Evolutionary conservation across 225 moss, liverwort and hornwort species (phyloP), one percentile per base, ranked within the genome.

Genomic region (Physcomitrellopsis africana): DNA sequence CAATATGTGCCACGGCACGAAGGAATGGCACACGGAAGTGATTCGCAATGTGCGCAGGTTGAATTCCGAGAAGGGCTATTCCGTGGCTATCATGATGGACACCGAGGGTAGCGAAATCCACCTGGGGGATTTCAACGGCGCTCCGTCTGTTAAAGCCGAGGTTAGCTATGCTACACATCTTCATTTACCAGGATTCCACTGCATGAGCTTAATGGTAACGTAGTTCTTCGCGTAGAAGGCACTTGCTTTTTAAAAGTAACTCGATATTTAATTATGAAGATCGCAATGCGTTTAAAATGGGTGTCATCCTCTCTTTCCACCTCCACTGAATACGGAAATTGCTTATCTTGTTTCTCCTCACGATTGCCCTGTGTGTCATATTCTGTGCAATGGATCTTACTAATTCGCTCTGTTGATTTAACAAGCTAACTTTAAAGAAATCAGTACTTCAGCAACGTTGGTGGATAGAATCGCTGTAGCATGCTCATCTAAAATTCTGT

Each of bases 71-170:
- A 99, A 93, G 52, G 99, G 99, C 0, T 99, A 90, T 72, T 92
- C 95, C 0, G 86, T 99, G 10, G 99, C 95, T 11, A 83, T 99
- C 51, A 95, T 99, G 99, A 95, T 99, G 90, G 99, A 99, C 78
- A 99, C 99, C 14, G 93, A 99, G 78, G 99, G 99, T 46, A 99
- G 95, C 68, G 95, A 99, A 81, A 99, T 99, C 70, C 99, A 99
- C 69, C 78, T 99, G 89, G 99, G 99, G 11, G 99, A 99, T 69
- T 84, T 95, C 73, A 84, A 91, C 62, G 91, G 85, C 46, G 85
- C 71, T 26, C 63, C 84, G 2, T 92, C 99, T 0, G 86, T 75
- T 4, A 99, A 89, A 77, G 93, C 93, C 55, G 95, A 95, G 96
- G 96, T 92, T 60, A 67, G 58, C 32, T 5, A 12, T 15, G n/a